Evolutionary conservation across 2,329 filamentous ascomycete genomes (phyloP).

Genomic region (Diaporthe sp.): DNA sequence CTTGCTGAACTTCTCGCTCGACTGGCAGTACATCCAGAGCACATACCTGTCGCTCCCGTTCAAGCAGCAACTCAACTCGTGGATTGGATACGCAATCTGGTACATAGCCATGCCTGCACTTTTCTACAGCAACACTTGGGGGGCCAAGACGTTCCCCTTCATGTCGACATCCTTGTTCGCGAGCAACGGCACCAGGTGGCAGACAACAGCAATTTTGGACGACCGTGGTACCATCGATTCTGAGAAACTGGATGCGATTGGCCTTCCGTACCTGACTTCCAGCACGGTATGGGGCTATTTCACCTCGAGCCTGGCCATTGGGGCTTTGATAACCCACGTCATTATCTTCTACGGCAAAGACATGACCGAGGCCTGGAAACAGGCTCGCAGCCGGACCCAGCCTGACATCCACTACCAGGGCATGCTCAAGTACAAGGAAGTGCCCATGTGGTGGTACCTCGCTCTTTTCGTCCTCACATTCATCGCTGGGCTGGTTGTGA

Average conservation of each 20-base stretch:
- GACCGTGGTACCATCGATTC: background rate
- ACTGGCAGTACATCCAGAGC: conserved; percentile 26
- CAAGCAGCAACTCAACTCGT: conserved; percentile 13
- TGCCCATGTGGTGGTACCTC: conserved; percentile 22
- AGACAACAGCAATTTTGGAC: conserved; percentile 12
- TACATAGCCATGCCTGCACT: conserved; percentile 11
- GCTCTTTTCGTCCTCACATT: conserved; percentile 14
- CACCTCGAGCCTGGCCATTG: conserved; percentile 17
- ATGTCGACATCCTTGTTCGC: conserved; percentile 47
- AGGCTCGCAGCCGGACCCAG: conserved; percentile 11
- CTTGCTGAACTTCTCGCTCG: conserved; percentile 8
- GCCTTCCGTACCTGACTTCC: background rate
- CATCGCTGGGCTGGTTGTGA: conserved; percentile 8
- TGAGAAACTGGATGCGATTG: background rate
- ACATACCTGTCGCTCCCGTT: conserved; percentile 16
- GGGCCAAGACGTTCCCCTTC: conserved; percentile 57
- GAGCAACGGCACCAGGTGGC: conserved; percentile 15
- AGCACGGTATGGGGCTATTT: conserved; percentile 20
- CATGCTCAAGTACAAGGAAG: conserved; percentile 22
- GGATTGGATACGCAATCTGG: conserved; percentile 19
- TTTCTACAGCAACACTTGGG: conserved; percentile 57
- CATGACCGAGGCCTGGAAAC: conserved; percentile 1
- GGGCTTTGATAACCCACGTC: conserved; percentile 1
- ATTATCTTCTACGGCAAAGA: conserved; percentile 10
- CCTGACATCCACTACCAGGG: conserved; percentile 10